Conservation (phyloP, 1,139 yeast species). For the Pichia inconspicua region DNA sequence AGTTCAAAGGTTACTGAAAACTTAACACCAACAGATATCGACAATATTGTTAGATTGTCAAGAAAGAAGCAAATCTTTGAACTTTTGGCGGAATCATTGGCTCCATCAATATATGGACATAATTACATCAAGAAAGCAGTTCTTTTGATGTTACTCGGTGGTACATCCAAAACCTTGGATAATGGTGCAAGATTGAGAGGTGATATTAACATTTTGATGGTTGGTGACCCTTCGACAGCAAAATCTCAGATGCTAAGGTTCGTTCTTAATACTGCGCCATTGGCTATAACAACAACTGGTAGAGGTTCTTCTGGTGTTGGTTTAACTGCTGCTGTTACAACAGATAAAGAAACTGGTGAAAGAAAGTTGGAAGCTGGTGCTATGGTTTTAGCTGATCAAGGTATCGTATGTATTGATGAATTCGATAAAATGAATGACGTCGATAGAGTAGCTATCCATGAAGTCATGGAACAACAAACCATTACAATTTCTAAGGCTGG, state of each 20-base stretch:
- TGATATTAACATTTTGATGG: constrained; percentile 91
- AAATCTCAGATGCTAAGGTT: constrained; percentile 92
- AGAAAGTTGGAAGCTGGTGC: constrained; percentile 98
- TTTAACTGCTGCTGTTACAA: constrained; percentile 96
- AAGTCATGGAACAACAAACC: constrained; percentile 99
- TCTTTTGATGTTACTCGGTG: constrained; percentile 83
- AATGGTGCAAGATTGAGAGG: constrained; percentile 98
- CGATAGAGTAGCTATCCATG: constrained; percentile 97
- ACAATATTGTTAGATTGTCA: constrained; percentile 76
- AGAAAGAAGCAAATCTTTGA: constrained; percentile 68
- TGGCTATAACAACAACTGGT: constrained; percentile 98
- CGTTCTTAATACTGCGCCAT: constrained; percentile 86
- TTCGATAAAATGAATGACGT: constrained; percentile 96
- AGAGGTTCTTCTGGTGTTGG: constrained; percentile 99
- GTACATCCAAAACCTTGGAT: constrained; percentile 87
- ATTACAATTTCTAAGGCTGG: constrained; percentile 99
- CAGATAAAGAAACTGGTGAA: constrained; percentile 96
- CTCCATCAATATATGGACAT: constrained; percentile 94
- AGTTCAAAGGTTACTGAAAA: constrained; percentile 74
- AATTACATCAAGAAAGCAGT: constrained; percentile 89
- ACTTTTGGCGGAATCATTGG: constrained; percentile 73
- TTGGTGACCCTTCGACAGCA: constrained; percentile 98
- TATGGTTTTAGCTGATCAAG: constrained; percentile 96
- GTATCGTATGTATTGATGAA: constrained; percentile 96
- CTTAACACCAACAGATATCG: constrained; percentile 74